phyloP scores from a whole-genome alignment of 495 filamentous ascomycete species.

The Tetracladium setigerum region DNA sequence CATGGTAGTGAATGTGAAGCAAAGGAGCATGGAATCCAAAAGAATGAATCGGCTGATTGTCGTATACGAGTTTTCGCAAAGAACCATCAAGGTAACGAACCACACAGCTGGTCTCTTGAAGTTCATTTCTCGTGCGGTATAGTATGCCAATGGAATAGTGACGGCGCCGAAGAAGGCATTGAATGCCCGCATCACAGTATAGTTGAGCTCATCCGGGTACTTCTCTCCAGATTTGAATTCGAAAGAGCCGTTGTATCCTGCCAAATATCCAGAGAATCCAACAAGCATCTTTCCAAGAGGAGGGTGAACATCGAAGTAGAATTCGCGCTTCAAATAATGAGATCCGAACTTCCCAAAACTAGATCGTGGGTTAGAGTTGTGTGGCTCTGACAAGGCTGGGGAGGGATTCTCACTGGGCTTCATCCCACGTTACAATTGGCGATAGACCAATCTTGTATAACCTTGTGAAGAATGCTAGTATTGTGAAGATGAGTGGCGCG shows the following conservation, averaged over 20 bases:
- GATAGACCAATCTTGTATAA: conserved; percentile 94
- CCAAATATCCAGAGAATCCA: conserved; percentile 88
- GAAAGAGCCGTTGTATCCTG: conserved; percentile 98
- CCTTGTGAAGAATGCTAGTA: conserved; percentile 85
- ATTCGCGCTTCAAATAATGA: conserved; percentile 96
- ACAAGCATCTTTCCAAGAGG: conserved; percentile 98
- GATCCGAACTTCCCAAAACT: conserved; percentile 99
- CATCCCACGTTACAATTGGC: conserved; percentile 96
- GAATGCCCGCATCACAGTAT: conserved; percentile 97
- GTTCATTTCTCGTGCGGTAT: conserved; percentile 82
- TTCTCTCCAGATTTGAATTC: conserved; percentile 98
- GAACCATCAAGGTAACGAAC: conserved; percentile 92
- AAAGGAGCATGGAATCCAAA: conserved; percentile 95
- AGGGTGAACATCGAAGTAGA: conserved; percentile 99
- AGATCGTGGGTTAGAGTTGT: conserved; percentile 10
- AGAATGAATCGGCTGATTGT: conserved; percentile 98
- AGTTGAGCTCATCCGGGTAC: conserved; percentile 90
- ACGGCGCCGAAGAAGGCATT: conserved; percentile 90
- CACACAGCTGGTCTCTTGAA: conserved; percentile 82
- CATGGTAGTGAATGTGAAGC: conserved; percentile 93
- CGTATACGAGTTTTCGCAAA: conserved; percentile 97
- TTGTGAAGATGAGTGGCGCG: conserved; percentile 82
- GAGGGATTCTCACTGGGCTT: conserved; percentile 70
- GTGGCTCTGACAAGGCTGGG: conserved; percentile 8
- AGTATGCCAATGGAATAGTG: conserved; percentile 92